phyloP scores from a whole-genome alignment of 805 yeast genomes.

The Clavispora vitiphila region DNA sequence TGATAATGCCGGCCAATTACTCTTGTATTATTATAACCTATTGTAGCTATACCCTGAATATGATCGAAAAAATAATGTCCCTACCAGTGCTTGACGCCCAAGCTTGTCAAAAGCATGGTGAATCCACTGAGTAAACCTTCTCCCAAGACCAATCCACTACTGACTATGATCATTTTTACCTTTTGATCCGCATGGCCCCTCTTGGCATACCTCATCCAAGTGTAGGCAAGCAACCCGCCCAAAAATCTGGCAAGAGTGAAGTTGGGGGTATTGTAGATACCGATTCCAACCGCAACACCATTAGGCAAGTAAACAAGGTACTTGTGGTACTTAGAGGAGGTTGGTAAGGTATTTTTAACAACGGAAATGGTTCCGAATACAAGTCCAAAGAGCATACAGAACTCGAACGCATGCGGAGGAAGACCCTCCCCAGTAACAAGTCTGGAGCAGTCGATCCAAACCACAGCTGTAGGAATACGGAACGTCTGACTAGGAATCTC shows the following conservation, averaged over 20 bases:
- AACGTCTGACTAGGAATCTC: conserved; percentile 78
- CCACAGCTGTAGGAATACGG: conserved; percentile 90
- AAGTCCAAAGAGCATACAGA: conserved; percentile 57
- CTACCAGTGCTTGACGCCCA: conserved; percentile 37
- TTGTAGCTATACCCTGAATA: too few species aligned
- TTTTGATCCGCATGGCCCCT: conserved; percentile 36
- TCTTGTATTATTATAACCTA: not conserved
- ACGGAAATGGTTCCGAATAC: conserved; percentile 68
- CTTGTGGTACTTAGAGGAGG: conserved; percentile 32
- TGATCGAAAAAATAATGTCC: too few species aligned
- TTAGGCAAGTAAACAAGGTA: conserved; percentile 67
- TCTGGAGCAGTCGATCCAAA: conserved; percentile 95
- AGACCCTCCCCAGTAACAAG: conserved; percentile 86
- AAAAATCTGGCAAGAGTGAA: conserved; percentile 89
- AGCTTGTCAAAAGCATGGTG: conserved; percentile 70
- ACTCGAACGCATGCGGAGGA: conserved; percentile 69
- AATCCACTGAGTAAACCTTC: conserved; percentile 87
- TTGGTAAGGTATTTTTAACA: conserved; percentile 51
- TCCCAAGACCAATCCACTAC: conserved; percentile 89
- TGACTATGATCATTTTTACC: conserved; percentile 77
- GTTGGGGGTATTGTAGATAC: conserved; percentile 89
- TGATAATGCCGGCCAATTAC: not conserved
- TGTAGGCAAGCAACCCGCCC: conserved; percentile 71
- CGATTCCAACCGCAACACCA: conserved; percentile 97
- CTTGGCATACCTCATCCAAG: conserved; percentile 43